Evolutionary conservation across 331 rosid genomes (phyloP).

Genomic region (Telfairia occidentalis): DNA sequence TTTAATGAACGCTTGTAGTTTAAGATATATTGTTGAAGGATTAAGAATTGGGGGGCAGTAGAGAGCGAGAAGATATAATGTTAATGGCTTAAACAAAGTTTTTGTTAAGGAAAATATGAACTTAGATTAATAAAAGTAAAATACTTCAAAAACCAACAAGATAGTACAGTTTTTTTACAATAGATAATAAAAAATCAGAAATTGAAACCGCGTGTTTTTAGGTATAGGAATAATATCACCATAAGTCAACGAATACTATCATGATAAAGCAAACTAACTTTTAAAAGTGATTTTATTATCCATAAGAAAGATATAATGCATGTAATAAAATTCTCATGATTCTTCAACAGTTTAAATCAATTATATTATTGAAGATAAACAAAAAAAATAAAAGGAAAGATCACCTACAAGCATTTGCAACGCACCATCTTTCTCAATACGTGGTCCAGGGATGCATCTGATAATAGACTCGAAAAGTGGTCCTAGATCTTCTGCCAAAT

Average conservation of each 20-base stretch:
- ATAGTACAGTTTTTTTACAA: neutral
- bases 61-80: neutral
- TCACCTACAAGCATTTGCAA: conserved; percentile 91
- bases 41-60: neutral
- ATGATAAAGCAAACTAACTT: neutral
- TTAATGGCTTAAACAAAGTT: neutral
- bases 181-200: neutral
- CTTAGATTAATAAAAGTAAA: neutral
- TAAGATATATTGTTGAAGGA: neutral
- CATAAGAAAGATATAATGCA: neutral
- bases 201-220: neutral
- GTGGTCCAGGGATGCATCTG: conserved; percentile 98
- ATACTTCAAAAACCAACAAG: neutral
- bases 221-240: neutral
- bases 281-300: neutral
- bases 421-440: conserved; percentile 80
- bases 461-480: conserved; percentile 87
- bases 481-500: conserved; percentile 86
- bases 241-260: neutral
- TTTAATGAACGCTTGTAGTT: neutral
- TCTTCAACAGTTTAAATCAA: neutral
- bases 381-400: conserved; percentile 16
- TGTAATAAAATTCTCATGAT: neutral
- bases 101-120: neutral
- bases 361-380: conserved; percentile 1